Evolutionary conservation across 2,329 filamentous ascomycete genomes (phyloP).

Genomic region (Sporothrix pallida): DNA sequence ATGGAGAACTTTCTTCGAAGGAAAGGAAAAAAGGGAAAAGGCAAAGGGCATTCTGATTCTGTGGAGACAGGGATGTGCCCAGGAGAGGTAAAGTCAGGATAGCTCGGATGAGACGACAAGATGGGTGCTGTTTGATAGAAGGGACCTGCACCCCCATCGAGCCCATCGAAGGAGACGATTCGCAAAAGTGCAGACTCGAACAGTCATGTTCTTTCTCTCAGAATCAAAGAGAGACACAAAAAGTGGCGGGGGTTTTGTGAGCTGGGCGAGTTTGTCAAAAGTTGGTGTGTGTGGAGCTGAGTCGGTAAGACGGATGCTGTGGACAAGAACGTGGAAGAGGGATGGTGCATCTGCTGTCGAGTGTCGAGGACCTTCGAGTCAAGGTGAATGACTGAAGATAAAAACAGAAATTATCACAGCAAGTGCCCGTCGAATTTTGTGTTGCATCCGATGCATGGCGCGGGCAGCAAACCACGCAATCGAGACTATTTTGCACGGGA

Average conservation of each 20-base stretch:
- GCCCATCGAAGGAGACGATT: background rate
- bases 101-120: slow-evolving; percentile 43
- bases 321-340: background rate
- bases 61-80: slow-evolving; percentile 3
- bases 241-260: background rate
- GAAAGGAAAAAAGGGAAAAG: background rate
- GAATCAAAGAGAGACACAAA: background rate
- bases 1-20: background rate
- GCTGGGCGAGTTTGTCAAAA: background rate
- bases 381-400: background rate
- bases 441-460: slow-evolving; percentile 7
- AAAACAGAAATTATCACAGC: slow-evolving; percentile 8
- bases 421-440: background rate
- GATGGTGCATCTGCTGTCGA: slow-evolving; percentile 5
- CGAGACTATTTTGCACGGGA: background rate
- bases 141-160: background rate
- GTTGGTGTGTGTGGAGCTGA: slow-evolving; percentile 30
- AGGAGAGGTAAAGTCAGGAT: slow-evolving; percentile 37
- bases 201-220: background rate
- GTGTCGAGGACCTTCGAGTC: background rate
- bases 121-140: slow-evolving; percentile 36
- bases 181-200: background rate
- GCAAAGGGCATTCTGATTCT: background rate
- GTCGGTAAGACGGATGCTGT: slow-evolving; percentile 13
- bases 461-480: background rate